Conservation (phyloP, 495 filamentous ascomycete genomes). For the Delitschia confertaspora region DNA sequence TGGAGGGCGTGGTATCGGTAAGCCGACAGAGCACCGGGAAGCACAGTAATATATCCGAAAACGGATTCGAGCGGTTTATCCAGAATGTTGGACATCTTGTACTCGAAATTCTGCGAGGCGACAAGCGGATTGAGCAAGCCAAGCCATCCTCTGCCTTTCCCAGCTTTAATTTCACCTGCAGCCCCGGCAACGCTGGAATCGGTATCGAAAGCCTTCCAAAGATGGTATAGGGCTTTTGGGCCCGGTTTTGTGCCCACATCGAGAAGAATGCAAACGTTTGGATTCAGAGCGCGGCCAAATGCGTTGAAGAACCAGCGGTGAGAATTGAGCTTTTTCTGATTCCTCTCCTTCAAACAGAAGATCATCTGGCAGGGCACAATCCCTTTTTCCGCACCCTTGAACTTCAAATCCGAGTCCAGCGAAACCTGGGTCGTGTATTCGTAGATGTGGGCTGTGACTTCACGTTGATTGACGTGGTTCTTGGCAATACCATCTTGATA, state of each 20-base stretch:
- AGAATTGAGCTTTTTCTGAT: slow-evolving; percentile 94
- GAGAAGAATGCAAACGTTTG: slow-evolving; percentile 92
- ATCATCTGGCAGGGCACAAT: slow-evolving; percentile 99
- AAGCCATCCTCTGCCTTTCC: slow-evolving; percentile 73
- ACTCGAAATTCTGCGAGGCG: slow-evolving; percentile 97
- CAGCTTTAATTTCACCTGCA: slow-evolving; percentile 93
- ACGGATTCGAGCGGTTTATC: slow-evolving; percentile 96
- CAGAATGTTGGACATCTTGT: slow-evolving; percentile 99
- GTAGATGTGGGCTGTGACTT: slow-evolving; percentile 85
- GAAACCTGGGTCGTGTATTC: slow-evolving; percentile 99
- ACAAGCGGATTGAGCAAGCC: slow-evolving; percentile 91
- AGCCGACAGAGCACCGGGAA: slow-evolving; percentile 88
- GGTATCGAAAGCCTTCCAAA: slow-evolving; percentile 98
- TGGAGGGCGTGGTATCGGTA: slow-evolving; percentile 96
- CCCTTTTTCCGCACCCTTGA: slow-evolving; percentile 98
- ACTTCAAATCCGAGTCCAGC: slow-evolving; percentile 87
- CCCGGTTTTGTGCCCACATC: slow-evolving; percentile 93
- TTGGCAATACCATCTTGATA: slow-evolving; percentile 99
- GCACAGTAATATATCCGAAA: slow-evolving; percentile 95
- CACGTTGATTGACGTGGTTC: slow-evolving; percentile 88
- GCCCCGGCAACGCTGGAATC: slow-evolving; percentile 95
- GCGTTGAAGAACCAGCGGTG: slow-evolving; percentile 99
- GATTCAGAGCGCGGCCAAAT: slow-evolving; percentile 83
- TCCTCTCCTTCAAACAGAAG: slow-evolving; percentile 97
- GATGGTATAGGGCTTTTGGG: slow-evolving; percentile 79